Evolutionary conservation across 257 asterid species (phyloP), one percentile per base, ranked within the genome.

Genomic region (Solanum sejunctum): DNA sequence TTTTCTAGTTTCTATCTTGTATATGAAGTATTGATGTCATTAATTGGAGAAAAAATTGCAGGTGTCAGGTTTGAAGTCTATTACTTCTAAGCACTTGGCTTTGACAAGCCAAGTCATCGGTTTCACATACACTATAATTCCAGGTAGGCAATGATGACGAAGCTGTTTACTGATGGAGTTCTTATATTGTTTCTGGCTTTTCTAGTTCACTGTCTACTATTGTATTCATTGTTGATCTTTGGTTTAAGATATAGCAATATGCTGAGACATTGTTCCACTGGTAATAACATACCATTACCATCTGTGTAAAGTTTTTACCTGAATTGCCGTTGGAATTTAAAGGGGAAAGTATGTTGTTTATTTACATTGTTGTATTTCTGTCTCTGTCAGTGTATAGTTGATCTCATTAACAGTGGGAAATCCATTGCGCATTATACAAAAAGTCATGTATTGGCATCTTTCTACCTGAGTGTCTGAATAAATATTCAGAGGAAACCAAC

Each of bases 1-100:
- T 71, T 73, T 49, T 49, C 26, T 26, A 15, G 58, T 51, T 75
- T 75, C 43, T 77, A 26, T 77, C 82, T 78, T 52, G 49, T 78
- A 52, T 26, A 78, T 52, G 45, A 64, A 52, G 41, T 78, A 52
- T 52, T 15, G 47, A 64, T 52, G 83, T 52, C 0, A 10, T 52
- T 85, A 85, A 77, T 85, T 86, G 88, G 83, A 83, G 49, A 67
- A 69, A 54, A 54, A 12, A 36, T 71, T 89, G 84, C 95, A 97
- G 99, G 99, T 97, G 84, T 95, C 99, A 88, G 99, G 98, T 88
- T 91, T 97, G 96, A 95, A 92, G 91, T 97, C 99, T 88, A 97
- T 97, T 85, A 97, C 99, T 84, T 95, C 99, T 81, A 94, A 97
- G 89, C 98, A 97, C 91, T 89, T 97, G 91, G 99, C 98, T 84